Evolutionary conservation across 176 grass and related monocot genomes (phyloP).

Genomic region (Miscanthus lutarioriparius): DNA sequence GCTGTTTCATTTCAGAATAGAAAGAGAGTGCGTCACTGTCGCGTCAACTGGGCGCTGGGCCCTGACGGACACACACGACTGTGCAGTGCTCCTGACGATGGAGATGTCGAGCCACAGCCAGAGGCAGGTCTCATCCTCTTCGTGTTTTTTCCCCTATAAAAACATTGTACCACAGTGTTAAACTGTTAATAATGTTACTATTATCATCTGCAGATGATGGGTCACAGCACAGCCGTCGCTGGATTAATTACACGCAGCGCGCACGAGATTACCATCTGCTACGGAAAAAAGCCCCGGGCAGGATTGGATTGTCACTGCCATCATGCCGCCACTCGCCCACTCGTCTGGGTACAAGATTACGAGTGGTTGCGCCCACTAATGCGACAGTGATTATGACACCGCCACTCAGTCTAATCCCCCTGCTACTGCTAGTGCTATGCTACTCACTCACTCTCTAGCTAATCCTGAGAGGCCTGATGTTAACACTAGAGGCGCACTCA

Average conservation of each 20-base stretch:
- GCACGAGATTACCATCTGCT: neutral
- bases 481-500: neutral
- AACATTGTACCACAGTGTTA: too few species aligned
- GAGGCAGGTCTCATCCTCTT: too few species aligned
- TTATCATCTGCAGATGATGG: slow-evolving; percentile 1
- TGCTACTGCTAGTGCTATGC: neutral
- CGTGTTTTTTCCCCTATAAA: too few species aligned
- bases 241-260: neutral
- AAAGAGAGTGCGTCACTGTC: neutral
- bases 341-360: slow-evolving; percentile 23
- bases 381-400: slow-evolving; percentile 27
- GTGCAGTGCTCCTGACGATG: neutral
- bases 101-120: neutral
- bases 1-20: neutral
- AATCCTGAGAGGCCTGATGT: neutral
- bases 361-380: slow-evolving; percentile 22
- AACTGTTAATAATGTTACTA: neutral
- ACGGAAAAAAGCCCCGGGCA: too few species aligned
- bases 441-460: too few species aligned
- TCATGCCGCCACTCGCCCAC: too few species aligned
- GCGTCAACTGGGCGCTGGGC: slow-evolving; percentile 3
- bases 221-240: neutral
- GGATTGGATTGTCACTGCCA: too few species aligned
- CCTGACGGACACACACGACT: neutral
- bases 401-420: neutral